Evolutionary conservation across 352 stramenopile genomes (phyloP), one percentile per base, ranked within the genome.

Genomic region (Phytophthora megakarya): DNA sequence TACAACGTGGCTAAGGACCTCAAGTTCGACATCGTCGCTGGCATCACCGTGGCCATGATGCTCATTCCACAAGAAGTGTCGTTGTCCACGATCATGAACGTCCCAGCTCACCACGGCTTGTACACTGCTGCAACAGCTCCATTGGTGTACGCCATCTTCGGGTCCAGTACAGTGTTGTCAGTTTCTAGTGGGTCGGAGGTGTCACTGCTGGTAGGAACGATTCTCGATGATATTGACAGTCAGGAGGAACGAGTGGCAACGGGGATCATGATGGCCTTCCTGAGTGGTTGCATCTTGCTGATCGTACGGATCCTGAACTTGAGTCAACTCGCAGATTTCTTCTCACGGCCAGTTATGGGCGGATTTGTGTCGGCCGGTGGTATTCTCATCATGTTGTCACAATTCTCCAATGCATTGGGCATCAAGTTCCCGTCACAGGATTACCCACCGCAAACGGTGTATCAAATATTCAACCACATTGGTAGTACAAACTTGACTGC

Each of bases 351-450:
- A 8, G 90, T 98, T 47, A 85, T 97, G 65, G 90, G 85, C 11
- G 91, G 91, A 42, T 98, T 98, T 67, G 96, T 94, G 42, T 93
- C 84, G 5, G 91, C 76, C 22, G 89, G 86, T 7, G 88, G 90
- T 7, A 63, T 98, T 22, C 82, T 97, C 44, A 98, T 98, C 76
- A 90, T 85, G 28, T 71, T 94, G 22, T 94, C 86, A 13, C 90
- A 98, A 73, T 52, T 97, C 9, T 86, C 88, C 38, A 90, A 90
- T 52, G 81, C 89, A 42, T 68, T 98, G 49, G 86, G 85, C 25
- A 82, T 96, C 58, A 81, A 73, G 22, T 69, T 95, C 65, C 45
- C 72, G 32, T 54, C 74, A 63, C 63, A 61, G 57, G 85, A 59
- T 57, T 76, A 63, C 55, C 69, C 90, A 38, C 77, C 89, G 12